Evolutionary conservation across 176 grass and related monocot species (phyloP).

Genomic region (Zizania latifolia): DNA sequence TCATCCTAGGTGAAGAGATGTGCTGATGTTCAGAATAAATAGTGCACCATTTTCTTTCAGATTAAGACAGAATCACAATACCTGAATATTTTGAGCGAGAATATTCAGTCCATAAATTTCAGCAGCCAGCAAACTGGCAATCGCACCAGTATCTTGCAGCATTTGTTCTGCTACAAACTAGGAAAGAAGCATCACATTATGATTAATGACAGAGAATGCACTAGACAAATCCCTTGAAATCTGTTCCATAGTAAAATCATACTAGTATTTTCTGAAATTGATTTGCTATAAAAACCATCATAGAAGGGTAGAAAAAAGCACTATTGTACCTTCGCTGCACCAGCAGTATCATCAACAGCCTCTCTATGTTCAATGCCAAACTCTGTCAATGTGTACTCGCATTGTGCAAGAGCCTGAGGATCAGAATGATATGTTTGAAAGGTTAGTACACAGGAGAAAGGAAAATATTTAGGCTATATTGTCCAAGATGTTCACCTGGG

Average conservation of each 20-base stretch:
- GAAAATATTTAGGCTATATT: neutral
- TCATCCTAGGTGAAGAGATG: slow-evolving; percentile 59
- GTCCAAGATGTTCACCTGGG: slow-evolving; percentile 51
- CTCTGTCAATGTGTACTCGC: slow-evolving; percentile 70
- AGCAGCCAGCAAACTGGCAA: slow-evolving; percentile 82
- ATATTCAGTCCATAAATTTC: slow-evolving; percentile 86
- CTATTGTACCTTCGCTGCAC: slow-evolving; percentile 73
- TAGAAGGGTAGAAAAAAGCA: slow-evolving; percentile 6
- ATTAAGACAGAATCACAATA: slow-evolving; percentile 23
- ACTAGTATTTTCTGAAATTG: neutral
- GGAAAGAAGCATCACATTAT: slow-evolving; percentile 7
- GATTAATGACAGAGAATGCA: neutral
- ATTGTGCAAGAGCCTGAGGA: slow-evolving; percentile 85
- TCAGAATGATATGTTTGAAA: neutral
- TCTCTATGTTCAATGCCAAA: slow-evolving; percentile 76
- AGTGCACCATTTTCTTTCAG: neutral
- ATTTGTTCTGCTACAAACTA: slow-evolving; percentile 64
- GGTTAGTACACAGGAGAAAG: neutral
- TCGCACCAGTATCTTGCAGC: slow-evolving; percentile 62
- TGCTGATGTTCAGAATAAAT: slow-evolving; percentile 9
- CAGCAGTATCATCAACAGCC: slow-evolving; percentile 91
- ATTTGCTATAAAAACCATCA: neutral
- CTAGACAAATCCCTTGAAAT: neutral
- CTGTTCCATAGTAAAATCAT: neutral
- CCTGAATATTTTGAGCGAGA: slow-evolving; percentile 95